These are phyloP conservation scores for carrot (Daucus carota) DNA, from an alignment of 129 eudicot genomes.

Conservation along the genomic window DH1_v3.0 NC_030382.2:44211501-44212000, in stretches of 20 bases:
- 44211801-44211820: slow-evolving; percentile 83
- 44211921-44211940: slow-evolving; percentile 8
- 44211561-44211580: slow-evolving; percentile 65
- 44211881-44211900: slow-evolving; percentile 78
- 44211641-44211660: slow-evolving; percentile 73
- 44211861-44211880: slow-evolving; percentile 67
- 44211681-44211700: slow-evolving; percentile 15
- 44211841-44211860: slow-evolving; percentile 73
- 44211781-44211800: slow-evolving; percentile 64
- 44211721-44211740: not conserved
- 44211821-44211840: slow-evolving; percentile 82
- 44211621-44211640: slow-evolving; percentile 88
- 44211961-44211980: not conserved
- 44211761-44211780: slow-evolving; percentile 22
- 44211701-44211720: not conserved
- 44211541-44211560: slow-evolving; percentile 2
- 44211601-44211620: slow-evolving; percentile 81
- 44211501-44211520: not conserved
- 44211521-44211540: not conserved
- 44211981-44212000: not conserved
- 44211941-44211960: not conserved
- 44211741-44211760: not conserved
- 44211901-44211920: slow-evolving; percentile 25
- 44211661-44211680: slow-evolving; percentile 78
- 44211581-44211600: slow-evolving; percentile 98